These are phyloP conservation scores for Theobroma grandiflorum DNA, from an alignment of 441 rosid species.

Conservation along the genomic window DNA sequence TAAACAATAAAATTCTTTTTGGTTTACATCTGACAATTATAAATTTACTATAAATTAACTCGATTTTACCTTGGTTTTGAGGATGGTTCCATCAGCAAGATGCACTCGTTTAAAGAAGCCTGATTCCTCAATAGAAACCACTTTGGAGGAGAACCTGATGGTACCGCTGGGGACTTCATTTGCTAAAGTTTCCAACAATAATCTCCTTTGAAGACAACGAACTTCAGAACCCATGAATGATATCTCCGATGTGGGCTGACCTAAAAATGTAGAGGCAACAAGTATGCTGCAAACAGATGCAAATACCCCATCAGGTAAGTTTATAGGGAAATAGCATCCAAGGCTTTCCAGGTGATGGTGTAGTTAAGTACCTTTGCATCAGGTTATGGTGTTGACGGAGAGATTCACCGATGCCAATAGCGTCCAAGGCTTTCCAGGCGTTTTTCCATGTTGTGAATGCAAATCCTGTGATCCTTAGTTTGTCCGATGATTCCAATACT, in stretches of 20 bases:
- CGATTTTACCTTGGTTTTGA: conserved; percentile 66
- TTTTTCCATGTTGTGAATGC: conserved; percentile 61
- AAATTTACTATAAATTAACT: too few species aligned
- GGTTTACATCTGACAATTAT: background rate
- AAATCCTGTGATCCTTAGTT: conserved; percentile 67
- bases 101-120: conserved; percentile 54
- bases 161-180: conserved; percentile 67
- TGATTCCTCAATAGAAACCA: conserved; percentile 66
- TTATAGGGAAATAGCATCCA: background rate
- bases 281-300: conserved; percentile 44
- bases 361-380: conserved; percentile 46
- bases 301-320: background rate
- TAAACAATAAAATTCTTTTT: background rate
- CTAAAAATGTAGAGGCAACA: conserved; percentile 37
- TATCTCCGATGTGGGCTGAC: conserved; percentile 27
- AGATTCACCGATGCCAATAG: conserved; percentile 54
- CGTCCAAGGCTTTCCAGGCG: conserved; percentile 85
- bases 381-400: conserved; percentile 54
- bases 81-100: conserved; percentile 69
- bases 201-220: conserved; percentile 59
- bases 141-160: conserved; percentile 69
- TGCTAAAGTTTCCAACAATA: conserved; percentile 65
- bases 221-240: conserved; percentile 48
- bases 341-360: background rate
- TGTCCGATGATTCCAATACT: conserved; percentile 71